Conservation (phyloP, 1,284 basidiomycete genomes). For the Malassezia vespertilionis region DNA sequence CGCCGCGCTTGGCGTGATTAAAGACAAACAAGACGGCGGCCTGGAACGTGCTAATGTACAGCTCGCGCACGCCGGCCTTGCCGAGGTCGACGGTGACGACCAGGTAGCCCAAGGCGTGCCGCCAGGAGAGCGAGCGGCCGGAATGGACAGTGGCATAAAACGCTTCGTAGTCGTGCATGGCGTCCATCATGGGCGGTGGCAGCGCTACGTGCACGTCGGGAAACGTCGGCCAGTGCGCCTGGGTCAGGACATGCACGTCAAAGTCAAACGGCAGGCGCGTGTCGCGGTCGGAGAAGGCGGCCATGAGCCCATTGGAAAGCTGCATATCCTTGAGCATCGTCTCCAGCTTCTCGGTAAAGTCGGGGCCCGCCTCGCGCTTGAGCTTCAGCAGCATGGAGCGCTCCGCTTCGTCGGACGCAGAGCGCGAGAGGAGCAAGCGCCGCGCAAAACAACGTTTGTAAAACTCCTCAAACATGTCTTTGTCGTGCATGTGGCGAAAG, state of each 20-base stretch:
- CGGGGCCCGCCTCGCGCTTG: constrained; percentile 80
- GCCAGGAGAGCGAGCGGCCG: constrained; percentile 41
- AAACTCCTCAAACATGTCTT: constrained; percentile 61
- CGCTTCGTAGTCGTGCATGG: constrained; percentile 23
- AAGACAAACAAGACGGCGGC: constrained; percentile 79
- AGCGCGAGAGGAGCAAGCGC: constrained; percentile 71
- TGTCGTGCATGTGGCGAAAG: constrained; percentile 64
- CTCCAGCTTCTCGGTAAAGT: constrained; percentile 69
- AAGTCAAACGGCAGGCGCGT: constrained; percentile 47
- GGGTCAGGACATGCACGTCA: constrained; percentile 53
- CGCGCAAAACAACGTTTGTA: constrained; percentile 83
- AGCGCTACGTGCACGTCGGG: constrained; percentile 26
- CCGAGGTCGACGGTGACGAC: constrained; percentile 41
- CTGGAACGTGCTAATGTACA: constrained; percentile 83
- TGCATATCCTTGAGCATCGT: constrained; percentile 80
- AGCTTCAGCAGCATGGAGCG: constrained; percentile 74
- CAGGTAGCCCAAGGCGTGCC: constrained; percentile 39
- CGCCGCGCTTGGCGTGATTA: constrained; percentile 53
- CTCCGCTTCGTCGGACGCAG: constrained; percentile 84
- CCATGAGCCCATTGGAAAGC: constrained; percentile 61
- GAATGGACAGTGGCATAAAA: constrained; percentile 41
- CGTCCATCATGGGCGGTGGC: constrained; percentile 10
- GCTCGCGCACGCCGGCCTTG: constrained; percentile 63
- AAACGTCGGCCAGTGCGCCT: constrained; percentile 54
- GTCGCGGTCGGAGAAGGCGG: constrained; percentile 47